A percentile compares a stretch with the other conserved stretches of the same genome.
Evolutionary conservation across 257 asterid genomes (phyloP).

Genomic region (Nicotiana benthamiana): DNA sequence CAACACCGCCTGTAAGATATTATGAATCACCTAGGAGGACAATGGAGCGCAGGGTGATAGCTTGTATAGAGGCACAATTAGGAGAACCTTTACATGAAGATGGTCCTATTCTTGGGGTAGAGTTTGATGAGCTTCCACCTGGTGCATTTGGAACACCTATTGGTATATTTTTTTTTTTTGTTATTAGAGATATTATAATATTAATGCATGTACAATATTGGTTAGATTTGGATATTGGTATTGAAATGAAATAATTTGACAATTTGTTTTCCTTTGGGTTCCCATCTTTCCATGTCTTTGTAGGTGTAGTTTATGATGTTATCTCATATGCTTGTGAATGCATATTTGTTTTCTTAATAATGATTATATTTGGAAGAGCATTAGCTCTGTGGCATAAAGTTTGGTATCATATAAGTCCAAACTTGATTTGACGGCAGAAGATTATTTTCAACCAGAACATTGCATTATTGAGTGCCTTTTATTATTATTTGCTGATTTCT

Average conservation of each 20-base stretch:
- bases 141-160: constrained; percentile 97
- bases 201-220: background rate
- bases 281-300: background rate
- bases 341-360: background rate
- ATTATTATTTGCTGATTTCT: background rate
- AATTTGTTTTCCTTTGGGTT: background rate
- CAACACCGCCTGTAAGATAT: constrained; percentile 46
- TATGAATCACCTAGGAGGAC: constrained; percentile 54
- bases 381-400: background rate
- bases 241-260: constrained; percentile 2
- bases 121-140: constrained; percentile 94
- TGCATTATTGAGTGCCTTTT: background rate
- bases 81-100: constrained; percentile 84
- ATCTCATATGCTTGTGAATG: background rate
- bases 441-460: background rate
- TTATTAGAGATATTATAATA: background rate
- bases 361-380: background rate
- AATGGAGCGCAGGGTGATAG: constrained; percentile 70
- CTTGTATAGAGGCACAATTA: constrained; percentile 89
- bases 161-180: constrained; percentile 32
- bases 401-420: background rate
- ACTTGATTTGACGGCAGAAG: background rate
- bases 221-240: constrained; percentile 1
- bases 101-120: constrained; percentile 87
- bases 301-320: background rate